Percentiles rank a stretch among this genome's conserved stretches.
Conservation (phyloP, 2,329 filamentous ascomycete genomes). For the Fusarium udum region DNA sequence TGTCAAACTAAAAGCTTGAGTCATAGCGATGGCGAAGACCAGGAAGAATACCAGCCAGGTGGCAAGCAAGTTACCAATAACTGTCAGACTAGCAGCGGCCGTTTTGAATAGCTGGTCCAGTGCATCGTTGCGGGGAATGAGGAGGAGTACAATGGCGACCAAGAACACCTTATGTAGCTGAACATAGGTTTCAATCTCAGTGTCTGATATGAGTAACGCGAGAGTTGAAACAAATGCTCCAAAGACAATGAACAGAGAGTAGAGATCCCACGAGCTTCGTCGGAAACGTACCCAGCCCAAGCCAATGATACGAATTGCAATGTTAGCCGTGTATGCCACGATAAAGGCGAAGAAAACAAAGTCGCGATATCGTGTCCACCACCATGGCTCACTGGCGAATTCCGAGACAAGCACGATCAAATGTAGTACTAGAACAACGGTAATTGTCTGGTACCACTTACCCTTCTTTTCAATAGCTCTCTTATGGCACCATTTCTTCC, state of each 20-base stretch:
- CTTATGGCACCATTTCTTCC: conserved; percentile 95
- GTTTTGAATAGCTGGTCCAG: conserved; percentile 99
- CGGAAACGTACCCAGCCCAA: conserved; percentile 93
- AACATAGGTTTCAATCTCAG: conserved; percentile 69
- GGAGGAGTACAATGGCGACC: conserved; percentile 85
- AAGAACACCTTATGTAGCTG: conserved; percentile 94
- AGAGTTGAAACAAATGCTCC: conserved; percentile 83
- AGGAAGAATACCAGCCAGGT: conserved; percentile 98
- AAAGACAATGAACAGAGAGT: conserved; percentile 80
- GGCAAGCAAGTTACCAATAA: conserved; percentile 89
- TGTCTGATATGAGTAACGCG: conserved; percentile 74
- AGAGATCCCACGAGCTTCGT: conserved; percentile 94
- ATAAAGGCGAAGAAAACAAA: conserved; percentile 83
- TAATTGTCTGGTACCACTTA: conserved; percentile 87
- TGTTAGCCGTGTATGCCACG: conserved; percentile 83
- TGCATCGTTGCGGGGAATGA: conserved; percentile 96
- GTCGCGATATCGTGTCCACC: conserved; percentile 78
- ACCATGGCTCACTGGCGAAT: conserved; percentile 77
- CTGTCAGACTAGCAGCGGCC: conserved; percentile 88
- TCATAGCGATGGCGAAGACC: conserved; percentile 95
- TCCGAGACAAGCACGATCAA: conserved; percentile 85
- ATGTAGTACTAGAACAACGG: conserved; percentile 81
- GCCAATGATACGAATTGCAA: conserved; percentile 84
- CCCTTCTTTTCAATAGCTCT: conserved; percentile 94
- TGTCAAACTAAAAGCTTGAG: conserved; percentile 94